Evolutionary conservation across 306 rosid genomes (phyloP).

Genomic region (Castanea crenata): DNA sequence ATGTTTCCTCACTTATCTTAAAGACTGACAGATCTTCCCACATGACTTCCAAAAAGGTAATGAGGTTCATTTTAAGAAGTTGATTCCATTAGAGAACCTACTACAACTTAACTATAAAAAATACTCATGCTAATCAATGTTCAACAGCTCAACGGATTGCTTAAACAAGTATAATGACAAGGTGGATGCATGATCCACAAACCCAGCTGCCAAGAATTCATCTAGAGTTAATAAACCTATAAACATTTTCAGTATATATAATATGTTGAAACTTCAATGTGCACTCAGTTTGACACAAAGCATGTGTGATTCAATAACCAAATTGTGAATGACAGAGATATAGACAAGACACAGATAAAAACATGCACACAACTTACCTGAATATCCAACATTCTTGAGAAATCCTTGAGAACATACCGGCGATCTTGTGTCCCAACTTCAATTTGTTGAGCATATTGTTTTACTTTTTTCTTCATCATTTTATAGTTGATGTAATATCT

Average conservation of each 20-base stretch:
- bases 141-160: neutral
- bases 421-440: conserved; percentile 78
- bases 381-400: conserved; percentile 91
- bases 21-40: neutral
- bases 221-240: neutral
- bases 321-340: neutral
- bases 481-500: conserved; percentile 96
- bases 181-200: neutral
- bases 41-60: neutral
- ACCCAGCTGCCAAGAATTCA: neutral
- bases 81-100: neutral
- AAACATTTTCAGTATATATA: neutral
- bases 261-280: neutral
- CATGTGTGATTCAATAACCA: neutral
- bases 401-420: conserved; percentile 88
- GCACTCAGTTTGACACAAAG: neutral
- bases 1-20: neutral
- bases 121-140: neutral
- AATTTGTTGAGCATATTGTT: conserved; percentile 83
- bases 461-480: conserved; percentile 88
- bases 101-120: neutral
- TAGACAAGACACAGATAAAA: neutral
- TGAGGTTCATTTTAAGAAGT: neutral
- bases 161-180: neutral
- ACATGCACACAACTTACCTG: conserved; percentile 51